Base-by-base conservation (phyloP, 2,329 filamentous ascomycete genomes). In the Lojkania enalia region DNA sequence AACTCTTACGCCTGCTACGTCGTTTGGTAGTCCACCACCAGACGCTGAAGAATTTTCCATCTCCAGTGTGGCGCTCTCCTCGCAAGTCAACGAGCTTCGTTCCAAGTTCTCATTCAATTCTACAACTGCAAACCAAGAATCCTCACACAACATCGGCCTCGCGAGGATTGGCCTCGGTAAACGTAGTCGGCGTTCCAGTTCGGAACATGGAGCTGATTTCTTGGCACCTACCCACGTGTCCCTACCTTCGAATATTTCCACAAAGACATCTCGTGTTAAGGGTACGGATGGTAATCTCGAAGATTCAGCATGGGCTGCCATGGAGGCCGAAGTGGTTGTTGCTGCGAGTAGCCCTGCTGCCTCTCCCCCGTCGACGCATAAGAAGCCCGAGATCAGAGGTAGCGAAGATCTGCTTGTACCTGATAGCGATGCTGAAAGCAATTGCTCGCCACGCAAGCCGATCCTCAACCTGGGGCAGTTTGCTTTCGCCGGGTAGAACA, bases 341-440 rank as follows among this genome's bases (percentile, higher is more conserved):
- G 62, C 65, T 27, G 57, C 63, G 11, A n/a, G n/a, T 5, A 66
- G 61, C 23, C 45, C 48, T 16, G 32, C 44, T 11, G 44, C 38
- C 5, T 9, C 54, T 58, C 48, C 29, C 64, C 52, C 35, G 61
- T 44, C 25, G 51, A 51, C 14, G 48, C 58, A n/a, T n/a, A 33
- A 9, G 6, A 33, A 33, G 30, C 7, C 20, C 5, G 52, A 57
- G 2, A 36, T 67, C 5, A 69, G 70, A 46, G 74, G 75, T 11
- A 77, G 74, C 47, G 75, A 77, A 49, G 74, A 77, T 38, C 45
- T 76, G 14, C 54, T 77, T 12, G 64, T 77, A 0, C 74, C 72
- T 0, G 69, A 75, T 32, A 77, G 74, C 52, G 70, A 71, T 25
- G 67, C 58, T 13, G 69, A 71, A 29, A 66, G 63, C 19, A 63